These are phyloP conservation scores for Anisogramma anomala DNA, from an alignment of 2,329 filamentous ascomycete genomes.

Conservation along the genomic window DNA sequence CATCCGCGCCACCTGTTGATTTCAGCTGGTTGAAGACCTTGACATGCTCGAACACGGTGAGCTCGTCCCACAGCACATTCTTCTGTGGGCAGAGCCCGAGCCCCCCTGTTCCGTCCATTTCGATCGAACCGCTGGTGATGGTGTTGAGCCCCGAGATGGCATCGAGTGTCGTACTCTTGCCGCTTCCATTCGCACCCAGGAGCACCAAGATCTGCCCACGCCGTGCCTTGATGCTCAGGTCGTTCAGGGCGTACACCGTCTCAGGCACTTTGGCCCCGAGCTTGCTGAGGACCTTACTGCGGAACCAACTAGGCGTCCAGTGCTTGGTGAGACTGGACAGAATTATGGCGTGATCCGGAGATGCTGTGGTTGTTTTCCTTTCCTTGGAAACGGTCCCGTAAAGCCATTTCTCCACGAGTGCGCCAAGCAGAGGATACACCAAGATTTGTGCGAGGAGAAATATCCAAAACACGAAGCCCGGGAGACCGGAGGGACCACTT, in stretches of 20 bases:
- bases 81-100: constrained; percentile 85
- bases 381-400: constrained; percentile 62
- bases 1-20: constrained; percentile 33
- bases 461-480: constrained; percentile 39
- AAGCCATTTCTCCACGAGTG: constrained; percentile 58
- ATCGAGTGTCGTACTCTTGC: constrained; percentile 83
- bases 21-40: constrained; percentile 76
- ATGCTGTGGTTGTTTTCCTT: constrained; percentile 24
- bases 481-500: constrained; percentile 50
- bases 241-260: constrained; percentile 67
- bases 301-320: constrained; percentile 56
- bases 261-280: constrained; percentile 23
- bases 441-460: constrained; percentile 70
- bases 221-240: constrained; percentile 57
- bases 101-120: constrained; percentile 64
- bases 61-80: constrained; percentile 84
- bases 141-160: constrained; percentile 74
- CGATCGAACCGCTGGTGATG: constrained; percentile 64
- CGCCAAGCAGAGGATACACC: constrained; percentile 63
- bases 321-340: constrained; percentile 66
- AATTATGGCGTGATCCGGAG: constrained; percentile 45
- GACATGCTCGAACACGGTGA: constrained; percentile 79
- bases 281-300: constrained; percentile 18
- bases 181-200: constrained; percentile 79
- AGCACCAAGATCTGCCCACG: constrained; percentile 78